Evolutionary conservation across 106 monocot genomes (phyloP).

Genomic region (Dendrobium nobile): DNA sequence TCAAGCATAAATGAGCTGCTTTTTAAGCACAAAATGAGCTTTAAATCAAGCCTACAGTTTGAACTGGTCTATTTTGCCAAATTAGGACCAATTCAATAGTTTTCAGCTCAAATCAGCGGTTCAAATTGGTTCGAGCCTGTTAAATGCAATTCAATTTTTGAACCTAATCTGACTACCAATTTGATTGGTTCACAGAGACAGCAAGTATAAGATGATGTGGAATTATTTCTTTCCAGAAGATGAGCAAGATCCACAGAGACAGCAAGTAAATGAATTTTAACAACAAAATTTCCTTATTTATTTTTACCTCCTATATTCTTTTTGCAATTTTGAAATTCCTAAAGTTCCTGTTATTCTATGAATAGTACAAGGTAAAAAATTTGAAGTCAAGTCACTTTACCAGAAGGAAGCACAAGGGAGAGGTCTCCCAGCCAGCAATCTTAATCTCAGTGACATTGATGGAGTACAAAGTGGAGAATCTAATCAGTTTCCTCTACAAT

Average conservation of each 20-base stretch:
- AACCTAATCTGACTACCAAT: too few species aligned
- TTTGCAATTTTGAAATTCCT: slow-evolving; percentile 6
- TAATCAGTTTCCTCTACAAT: slow-evolving; percentile 38
- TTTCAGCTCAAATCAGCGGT: too few species aligned
- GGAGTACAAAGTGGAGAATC: slow-evolving; percentile 43
- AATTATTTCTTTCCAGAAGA: slow-evolving; percentile 92
- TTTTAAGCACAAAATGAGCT: too few species aligned
- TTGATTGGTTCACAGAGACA: slow-evolving; percentile 24
- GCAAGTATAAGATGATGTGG: slow-evolving; percentile 97
- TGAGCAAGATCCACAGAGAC: slow-evolving; percentile 86
- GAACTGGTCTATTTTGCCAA: too few species aligned
- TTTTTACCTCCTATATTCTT: too few species aligned
- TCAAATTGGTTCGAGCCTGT: too few species aligned
- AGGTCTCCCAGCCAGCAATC: slow-evolving; percentile 42
- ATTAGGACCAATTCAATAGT: too few species aligned
- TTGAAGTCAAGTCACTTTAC: slow-evolving; percentile 65
- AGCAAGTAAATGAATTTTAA: slow-evolving; percentile 34
- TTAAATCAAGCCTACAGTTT: too few species aligned
- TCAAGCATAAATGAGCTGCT: too few species aligned
- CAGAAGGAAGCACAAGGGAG: slow-evolving; percentile 43
- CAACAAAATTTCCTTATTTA: too few species aligned
- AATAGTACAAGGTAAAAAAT: slow-evolving; percentile 61
- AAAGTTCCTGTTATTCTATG: background rate
- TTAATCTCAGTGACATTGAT: slow-evolving; percentile 68
- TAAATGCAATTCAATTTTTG: too few species aligned